These are phyloP conservation scores for Pseudocercospora fuligena DNA, from an alignment of 2,329 filamentous ascomycete species.

Conservation along the genomic window DNA sequence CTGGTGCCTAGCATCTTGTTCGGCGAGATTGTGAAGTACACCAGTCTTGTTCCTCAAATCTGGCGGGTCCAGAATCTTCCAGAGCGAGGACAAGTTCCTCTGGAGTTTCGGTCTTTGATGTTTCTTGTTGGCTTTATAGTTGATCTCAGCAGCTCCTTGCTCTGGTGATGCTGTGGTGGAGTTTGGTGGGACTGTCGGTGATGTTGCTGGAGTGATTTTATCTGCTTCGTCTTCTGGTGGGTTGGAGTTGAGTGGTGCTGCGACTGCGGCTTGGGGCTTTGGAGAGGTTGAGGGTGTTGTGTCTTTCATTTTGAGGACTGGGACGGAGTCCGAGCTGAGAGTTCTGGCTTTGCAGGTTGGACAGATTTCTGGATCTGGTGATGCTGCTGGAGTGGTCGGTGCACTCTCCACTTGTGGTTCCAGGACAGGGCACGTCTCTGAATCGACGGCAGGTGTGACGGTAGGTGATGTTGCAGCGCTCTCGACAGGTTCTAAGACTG, in stretches of 20 bases:
- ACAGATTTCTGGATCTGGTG: neutral
- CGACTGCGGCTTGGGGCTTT: neutral
- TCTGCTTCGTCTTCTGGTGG: neutral
- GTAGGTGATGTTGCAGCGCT: constrained; percentile 2
- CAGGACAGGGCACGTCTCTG: neutral
- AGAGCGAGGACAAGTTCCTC: constrained; percentile 20
- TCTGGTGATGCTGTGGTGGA: neutral
- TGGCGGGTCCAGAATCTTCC: constrained; percentile 26
- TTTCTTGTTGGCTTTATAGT: constrained; percentile 10
- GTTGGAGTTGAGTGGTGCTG: neutral
- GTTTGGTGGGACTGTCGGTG: neutral
- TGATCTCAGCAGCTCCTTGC: neutral
- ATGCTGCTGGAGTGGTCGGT: neutral
- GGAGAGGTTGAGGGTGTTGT: constrained; percentile 5
- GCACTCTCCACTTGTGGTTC: neutral
- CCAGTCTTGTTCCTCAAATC: constrained; percentile 23
- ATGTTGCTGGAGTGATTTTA: neutral
- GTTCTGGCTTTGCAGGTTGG: constrained; percentile 7
- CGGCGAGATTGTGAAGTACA: constrained; percentile 22
- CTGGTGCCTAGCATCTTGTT: neutral
- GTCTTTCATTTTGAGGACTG: neutral
- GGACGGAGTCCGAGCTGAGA: constrained; percentile 4
- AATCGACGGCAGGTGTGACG: neutral
- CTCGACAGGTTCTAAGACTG: constrained; percentile 6
- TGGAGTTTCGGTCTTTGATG: constrained; percentile 20